phyloP scores from a whole-genome alignment of 208 protist genomes.

The Trypanosoma melophagium region DNA sequence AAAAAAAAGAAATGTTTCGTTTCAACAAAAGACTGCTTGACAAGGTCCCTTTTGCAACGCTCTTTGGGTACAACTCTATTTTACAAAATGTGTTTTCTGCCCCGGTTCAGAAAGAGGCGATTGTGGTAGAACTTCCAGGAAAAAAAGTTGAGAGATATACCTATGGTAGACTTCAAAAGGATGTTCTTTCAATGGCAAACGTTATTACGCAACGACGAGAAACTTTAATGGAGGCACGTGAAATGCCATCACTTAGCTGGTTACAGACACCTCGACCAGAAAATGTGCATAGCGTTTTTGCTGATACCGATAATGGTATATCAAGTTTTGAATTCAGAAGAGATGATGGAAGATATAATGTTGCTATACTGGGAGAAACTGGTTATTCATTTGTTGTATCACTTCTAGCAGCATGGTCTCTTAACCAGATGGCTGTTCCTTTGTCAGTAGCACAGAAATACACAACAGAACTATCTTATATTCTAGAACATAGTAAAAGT shows the following conservation, averaged over 20 bases:
- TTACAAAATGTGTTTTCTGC: slow-evolving; percentile 71
- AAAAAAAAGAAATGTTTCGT: slow-evolving; percentile 42
- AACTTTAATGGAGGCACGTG: slow-evolving; percentile 34
- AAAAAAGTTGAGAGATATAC: slow-evolving; percentile 40
- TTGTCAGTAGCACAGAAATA: slow-evolving; percentile 74
- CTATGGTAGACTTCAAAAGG: slow-evolving; percentile 79
- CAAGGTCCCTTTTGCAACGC: slow-evolving; percentile 65
- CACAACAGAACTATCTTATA: slow-evolving; percentile 76
- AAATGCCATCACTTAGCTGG: slow-evolving; percentile 53
- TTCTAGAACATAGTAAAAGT: slow-evolving; percentile 74
- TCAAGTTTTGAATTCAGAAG: slow-evolving; percentile 68
- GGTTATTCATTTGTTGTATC: slow-evolving; percentile 79
- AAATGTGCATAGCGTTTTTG: slow-evolving; percentile 68
- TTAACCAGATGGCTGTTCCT: slow-evolving; percentile 76
- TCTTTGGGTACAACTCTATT: slow-evolving; percentile 76
- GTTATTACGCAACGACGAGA: slow-evolving; percentile 51
- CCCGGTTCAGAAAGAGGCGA: slow-evolving; percentile 50
- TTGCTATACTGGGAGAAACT: slow-evolving; percentile 53
- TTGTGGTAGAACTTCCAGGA: slow-evolving; percentile 70
- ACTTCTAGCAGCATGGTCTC: slow-evolving; percentile 68
- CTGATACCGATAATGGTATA: slow-evolving; percentile 40
- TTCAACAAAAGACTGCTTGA: slow-evolving; percentile 20
- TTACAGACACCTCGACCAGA: slow-evolving; percentile 51
- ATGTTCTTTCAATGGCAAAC: slow-evolving; percentile 71
- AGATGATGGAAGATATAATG: slow-evolving; percentile 70